Base-by-base conservation (phyloP, 176 grass and related monocot genomes). In the Ensete glaucum region DNA sequence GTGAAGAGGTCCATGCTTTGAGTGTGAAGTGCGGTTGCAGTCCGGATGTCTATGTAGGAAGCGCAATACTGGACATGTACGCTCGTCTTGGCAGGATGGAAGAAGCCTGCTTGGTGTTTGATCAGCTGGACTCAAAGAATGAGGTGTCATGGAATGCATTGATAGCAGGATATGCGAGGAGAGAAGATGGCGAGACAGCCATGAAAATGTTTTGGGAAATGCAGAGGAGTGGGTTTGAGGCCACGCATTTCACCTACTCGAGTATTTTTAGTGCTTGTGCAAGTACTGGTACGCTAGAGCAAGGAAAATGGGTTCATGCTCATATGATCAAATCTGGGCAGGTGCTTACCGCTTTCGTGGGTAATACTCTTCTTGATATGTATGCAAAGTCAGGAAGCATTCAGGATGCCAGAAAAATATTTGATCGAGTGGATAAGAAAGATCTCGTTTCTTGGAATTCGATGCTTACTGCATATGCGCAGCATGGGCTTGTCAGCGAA, bases 371-470 rank as follows among this genome's bases (percentile, higher is more conserved):
- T 17, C 75, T 92, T 54, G 86, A 86, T 70, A 92, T 92, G 90
- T 92, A 89, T 64, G 90, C 86, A 15, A 92, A 89, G 67, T 79
- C 86, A 10, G 90, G 90, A 15, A 92, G 82, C 64, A 86, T 92
- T 71, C 9, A 52, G 1, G 90, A 92, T 3, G 82, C 86, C 0
- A 88, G 63, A 22, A 92, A 92, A 67, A 79, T 89, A 54, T 92
- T 92, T 82, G 81, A 92, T 27, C 86, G 76, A 29, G 23, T 92
- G 76, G 84, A 80, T 9, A 53, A 72, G 11, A 86, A 72, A 78
- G 90, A 92, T 75, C 3, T 82, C 27, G 84, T 92, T 80, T 86
- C 86, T 19, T 92, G 90, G 90, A 92, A 92, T 72, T 82, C 86
- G 1, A 89, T 92, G 90, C 84, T 92, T 56, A 92, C 84, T 15